phyloP scores from a whole-genome alignment of 2,329 filamentous ascomycete species.

The Paracamarosporium sp. region DNA sequence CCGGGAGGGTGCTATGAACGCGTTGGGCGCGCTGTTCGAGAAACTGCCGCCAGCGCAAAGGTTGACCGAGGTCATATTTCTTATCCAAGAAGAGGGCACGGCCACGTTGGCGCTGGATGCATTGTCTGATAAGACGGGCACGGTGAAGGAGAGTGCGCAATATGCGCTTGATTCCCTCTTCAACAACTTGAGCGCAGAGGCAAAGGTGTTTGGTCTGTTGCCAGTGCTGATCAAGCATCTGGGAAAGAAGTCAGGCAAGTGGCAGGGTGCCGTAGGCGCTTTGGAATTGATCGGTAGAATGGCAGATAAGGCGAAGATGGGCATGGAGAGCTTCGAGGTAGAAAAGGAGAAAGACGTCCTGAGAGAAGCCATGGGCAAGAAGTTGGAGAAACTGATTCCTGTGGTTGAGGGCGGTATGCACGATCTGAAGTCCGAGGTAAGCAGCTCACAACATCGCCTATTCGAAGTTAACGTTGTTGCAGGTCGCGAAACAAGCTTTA shows the following conservation, averaged over 20 bases:
- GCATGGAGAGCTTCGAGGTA: constrained; percentile 82
- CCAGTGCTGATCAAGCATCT: constrained; percentile 79
- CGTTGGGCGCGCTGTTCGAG: constrained; percentile 92
- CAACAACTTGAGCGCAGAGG: constrained; percentile 77
- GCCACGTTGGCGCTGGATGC: constrained; percentile 79
- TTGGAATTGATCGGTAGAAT: constrained; percentile 87
- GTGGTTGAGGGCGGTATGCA: constrained; percentile 94
- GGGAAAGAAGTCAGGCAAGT: constrained; percentile 85
- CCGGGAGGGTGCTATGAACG: constrained; percentile 92
- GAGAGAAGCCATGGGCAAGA: constrained; percentile 87
- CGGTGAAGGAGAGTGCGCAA: constrained; percentile 89
- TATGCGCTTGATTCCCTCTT: constrained; percentile 94
- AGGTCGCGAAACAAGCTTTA: constrained; percentile 80
- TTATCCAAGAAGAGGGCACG: constrained; percentile 80
- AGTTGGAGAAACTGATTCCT: constrained; percentile 85
- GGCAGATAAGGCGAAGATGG: constrained; percentile 92
- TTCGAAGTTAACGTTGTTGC: constrained; percentile 17
- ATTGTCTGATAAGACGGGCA: constrained; percentile 85
- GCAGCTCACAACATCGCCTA: constrained; percentile 49
- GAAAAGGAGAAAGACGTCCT: constrained; percentile 88
- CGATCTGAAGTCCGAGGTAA: constrained; percentile 82
- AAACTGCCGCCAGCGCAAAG: constrained; percentile 80
- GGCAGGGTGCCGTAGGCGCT: constrained; percentile 93
- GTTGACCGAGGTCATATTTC: constrained; percentile 79
- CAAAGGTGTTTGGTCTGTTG: constrained; percentile 81